These are phyloP conservation scores for Sclerotinia minor DNA, from an alignment of 2,329 filamentous ascomycete species.

Conservation along the genomic window DNA sequence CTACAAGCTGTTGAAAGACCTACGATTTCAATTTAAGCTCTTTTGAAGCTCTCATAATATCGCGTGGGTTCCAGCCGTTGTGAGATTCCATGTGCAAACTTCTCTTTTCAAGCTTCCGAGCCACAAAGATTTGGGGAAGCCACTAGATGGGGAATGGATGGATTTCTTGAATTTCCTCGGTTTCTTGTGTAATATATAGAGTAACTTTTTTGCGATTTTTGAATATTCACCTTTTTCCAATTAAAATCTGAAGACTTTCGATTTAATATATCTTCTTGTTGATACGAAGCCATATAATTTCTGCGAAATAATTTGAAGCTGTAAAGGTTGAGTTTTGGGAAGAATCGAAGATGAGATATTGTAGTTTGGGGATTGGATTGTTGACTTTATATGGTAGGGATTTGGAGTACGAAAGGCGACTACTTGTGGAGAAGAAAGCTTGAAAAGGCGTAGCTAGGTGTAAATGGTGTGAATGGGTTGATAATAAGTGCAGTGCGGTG, in stretches of 20 bases:
- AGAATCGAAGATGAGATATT: neutral
- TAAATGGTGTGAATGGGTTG: neutral
- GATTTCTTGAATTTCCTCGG: neutral
- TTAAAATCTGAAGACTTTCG: neutral
- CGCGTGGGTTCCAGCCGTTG: slow-evolving; percentile 38
- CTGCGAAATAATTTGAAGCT: neutral
- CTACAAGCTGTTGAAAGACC: slow-evolving; percentile 40
- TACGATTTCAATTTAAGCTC: slow-evolving; percentile 41
- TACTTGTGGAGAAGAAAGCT: neutral
- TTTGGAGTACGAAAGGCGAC: neutral
- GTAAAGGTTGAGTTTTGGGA: neutral
- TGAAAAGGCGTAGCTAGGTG: neutral
- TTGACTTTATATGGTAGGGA: slow-evolving; percentile 13
- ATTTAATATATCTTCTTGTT: neutral
- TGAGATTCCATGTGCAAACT: slow-evolving; percentile 38
- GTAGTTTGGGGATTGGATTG: neutral
- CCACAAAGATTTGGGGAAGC: slow-evolving; percentile 8
- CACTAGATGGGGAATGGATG: neutral
- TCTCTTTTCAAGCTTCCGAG: slow-evolving; percentile 19
- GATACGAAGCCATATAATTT: neutral
- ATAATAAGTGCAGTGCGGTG: neutral
- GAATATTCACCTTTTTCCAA: slow-evolving; percentile 13
- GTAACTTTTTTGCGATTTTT: neutral
- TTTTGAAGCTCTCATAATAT: slow-evolving; percentile 39
- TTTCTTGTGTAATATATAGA: no score